Percentiles rank a stretch among this genome's conserved stretches.
These are phyloP conservation scores for Biancaea sappan DNA, from an alignment of 306 rosid species.

Conservation along the genomic window DNA sequence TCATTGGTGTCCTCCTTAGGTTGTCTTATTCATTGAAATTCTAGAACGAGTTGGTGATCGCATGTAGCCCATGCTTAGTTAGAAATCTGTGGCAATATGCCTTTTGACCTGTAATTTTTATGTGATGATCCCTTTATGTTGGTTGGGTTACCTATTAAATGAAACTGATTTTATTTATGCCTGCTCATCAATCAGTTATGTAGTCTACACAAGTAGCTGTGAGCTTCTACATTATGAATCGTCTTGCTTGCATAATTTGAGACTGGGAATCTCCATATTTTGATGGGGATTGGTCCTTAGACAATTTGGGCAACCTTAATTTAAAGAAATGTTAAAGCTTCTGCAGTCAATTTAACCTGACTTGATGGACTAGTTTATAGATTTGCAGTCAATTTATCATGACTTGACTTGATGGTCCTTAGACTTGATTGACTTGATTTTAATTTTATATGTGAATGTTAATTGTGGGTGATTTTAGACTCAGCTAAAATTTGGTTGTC, in stretches of 20 bases:
- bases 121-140: not conserved
- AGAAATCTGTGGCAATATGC: not conserved
- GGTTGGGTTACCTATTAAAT: not conserved
- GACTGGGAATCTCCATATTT: not conserved
- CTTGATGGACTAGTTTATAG: not conserved
- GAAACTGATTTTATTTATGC: conserved; percentile 11
- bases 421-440: too few relatives aligned
- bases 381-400: not conserved
- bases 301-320: not conserved
- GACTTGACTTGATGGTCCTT: not conserved
- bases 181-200: conserved; percentile 13
- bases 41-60: not conserved
- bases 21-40: not conserved
- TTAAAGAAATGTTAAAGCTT: not conserved
- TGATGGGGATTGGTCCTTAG: not conserved
- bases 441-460: not conserved
- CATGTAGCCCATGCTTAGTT: not conserved
- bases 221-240: not conserved
- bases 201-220: conserved; percentile 13
- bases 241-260: not conserved
- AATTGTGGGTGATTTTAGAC: not conserved
- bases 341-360: not conserved
- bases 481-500: not conserved
- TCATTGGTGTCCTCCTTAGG: not conserved
- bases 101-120: not conserved